Evolutionary conservation across 2,329 filamentous ascomycete genomes (phyloP).

Genomic region (Westerdykella aurantiaca): DNA sequence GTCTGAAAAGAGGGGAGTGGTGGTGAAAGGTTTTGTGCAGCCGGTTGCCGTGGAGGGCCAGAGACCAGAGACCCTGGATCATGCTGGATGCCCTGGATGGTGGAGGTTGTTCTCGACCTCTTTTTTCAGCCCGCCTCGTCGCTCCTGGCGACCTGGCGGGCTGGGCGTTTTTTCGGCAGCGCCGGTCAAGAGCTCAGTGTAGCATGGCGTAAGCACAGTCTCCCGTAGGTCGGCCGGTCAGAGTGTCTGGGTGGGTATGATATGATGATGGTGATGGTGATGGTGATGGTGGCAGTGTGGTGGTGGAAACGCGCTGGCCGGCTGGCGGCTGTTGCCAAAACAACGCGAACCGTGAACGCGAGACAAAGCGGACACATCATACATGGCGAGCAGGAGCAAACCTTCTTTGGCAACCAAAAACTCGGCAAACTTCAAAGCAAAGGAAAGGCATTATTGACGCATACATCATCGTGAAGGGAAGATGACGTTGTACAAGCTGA

Average conservation of each 20-base stretch:
- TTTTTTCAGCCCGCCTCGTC: slow-evolving; percentile 21
- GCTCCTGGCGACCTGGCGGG: slow-evolving; percentile 16
- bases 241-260: slow-evolving; percentile 5
- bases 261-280: slow-evolving; percentile 1
- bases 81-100: no score
- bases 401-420: no score
- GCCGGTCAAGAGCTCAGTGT: slow-evolving; percentile 16
- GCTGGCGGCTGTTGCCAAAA: slow-evolving; percentile 1
- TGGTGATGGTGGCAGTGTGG: slow-evolving; percentile 1
- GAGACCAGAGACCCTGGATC: slow-evolving; percentile 1
- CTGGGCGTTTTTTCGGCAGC: slow-evolving; percentile 10
- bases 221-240: no score
- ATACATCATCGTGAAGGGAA: not conserved
- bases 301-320: not conserved
- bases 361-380: not conserved
- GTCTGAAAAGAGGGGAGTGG: slow-evolving; percentile 15
- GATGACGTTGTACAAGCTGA: not conserved
- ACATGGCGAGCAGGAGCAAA: not conserved
- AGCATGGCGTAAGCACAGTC: no score
- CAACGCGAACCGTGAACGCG: not conserved
- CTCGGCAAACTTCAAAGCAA: not conserved
- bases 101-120: slow-evolving; percentile 29
- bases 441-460: not conserved
- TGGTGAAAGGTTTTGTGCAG: slow-evolving; percentile 34
- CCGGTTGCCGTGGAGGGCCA: slow-evolving; percentile 7